Evolutionary conservation across 2,329 filamentous ascomycete genomes (phyloP).

Genomic region (Aotearoamyces nothofagi): DNA sequence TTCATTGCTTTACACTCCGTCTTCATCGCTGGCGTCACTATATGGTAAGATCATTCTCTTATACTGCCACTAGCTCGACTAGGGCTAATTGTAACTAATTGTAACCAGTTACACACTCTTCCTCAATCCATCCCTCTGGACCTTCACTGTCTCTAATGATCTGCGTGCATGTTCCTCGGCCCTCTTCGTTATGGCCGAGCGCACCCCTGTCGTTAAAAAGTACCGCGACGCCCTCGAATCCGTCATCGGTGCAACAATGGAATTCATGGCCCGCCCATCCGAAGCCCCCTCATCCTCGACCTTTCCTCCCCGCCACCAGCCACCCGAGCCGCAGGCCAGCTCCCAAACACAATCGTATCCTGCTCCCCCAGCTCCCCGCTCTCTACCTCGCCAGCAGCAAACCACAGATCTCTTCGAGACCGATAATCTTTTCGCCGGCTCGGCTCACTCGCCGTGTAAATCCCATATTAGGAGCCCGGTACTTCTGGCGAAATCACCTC

Average conservation of each 20-base stretch:
- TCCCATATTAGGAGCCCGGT: no score
- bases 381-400: no score
- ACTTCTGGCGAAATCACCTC: no score
- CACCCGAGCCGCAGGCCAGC: no score
- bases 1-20: slow-evolving; percentile 28
- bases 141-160: slow-evolving; percentile 13
- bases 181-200: slow-evolving; percentile 29
- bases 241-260: slow-evolving; percentile 25
- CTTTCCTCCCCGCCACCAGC: no score
- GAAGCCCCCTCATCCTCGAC: no score
- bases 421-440: no score
- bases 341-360: neutral
- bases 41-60: slow-evolving; percentile 13
- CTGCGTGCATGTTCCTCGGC: slow-evolving; percentile 25
- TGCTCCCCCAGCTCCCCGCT: no score
- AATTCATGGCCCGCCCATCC: slow-evolving; percentile 14
- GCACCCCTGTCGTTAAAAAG: slow-evolving; percentile 26
- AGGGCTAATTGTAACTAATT: no score
- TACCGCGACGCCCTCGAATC: slow-evolving; percentile 27
- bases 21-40: slow-evolving; percentile 26
- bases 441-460: no score
- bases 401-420: no score
- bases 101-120: slow-evolving; percentile 14
- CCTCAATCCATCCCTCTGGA: slow-evolving; percentile 13
- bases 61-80: no score